Conservation (phyloP, 1,284 basidiomycete genomes). For the Naganishia albida region DNA sequence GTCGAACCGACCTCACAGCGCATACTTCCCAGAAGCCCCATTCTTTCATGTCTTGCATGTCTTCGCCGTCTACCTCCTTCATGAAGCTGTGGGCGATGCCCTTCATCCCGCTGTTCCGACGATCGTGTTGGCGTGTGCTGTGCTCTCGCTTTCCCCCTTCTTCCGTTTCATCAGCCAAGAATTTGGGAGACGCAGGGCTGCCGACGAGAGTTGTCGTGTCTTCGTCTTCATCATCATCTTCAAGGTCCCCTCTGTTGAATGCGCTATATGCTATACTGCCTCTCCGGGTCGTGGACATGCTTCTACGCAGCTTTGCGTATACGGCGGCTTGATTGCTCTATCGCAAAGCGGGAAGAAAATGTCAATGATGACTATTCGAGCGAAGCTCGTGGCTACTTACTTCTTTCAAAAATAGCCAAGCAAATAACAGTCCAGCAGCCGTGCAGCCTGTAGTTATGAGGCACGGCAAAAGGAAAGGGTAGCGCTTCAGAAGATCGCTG, state of each 20-base stretch:
- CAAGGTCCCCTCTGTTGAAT: background rate
- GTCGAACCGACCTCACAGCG: slow-evolving; percentile 41
- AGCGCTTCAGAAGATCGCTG: slow-evolving; percentile 43
- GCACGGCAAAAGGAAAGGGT: slow-evolving; percentile 58
- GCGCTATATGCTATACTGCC: slow-evolving; percentile 3
- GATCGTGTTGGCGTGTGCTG: background rate
- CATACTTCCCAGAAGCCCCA: slow-evolving; percentile 49
- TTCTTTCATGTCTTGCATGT: slow-evolving; percentile 15
- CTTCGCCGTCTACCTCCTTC: slow-evolving; percentile 1
- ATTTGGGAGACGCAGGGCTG: slow-evolving; percentile 9
- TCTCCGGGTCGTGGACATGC: slow-evolving; percentile 6
- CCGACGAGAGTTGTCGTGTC: slow-evolving; percentile 24
- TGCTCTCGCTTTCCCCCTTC: background rate
- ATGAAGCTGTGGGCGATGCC: background rate
- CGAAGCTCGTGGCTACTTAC: background rate
- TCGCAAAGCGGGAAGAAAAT: background rate
- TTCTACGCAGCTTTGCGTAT: slow-evolving; percentile 3
- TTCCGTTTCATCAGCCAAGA: background rate
- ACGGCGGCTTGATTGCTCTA: slow-evolving; percentile 25
- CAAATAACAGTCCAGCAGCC: slow-evolving; percentile 53
- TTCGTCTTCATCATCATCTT: slow-evolving; percentile 10
- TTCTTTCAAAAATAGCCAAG: slow-evolving; percentile 47
- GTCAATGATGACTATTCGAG: background rate
- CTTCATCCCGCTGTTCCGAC: background rate
- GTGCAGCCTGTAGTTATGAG: slow-evolving; percentile 52